phyloP scores from a whole-genome alignment of 148 eudicot genomes.

The Oxyria digyna region DNA sequence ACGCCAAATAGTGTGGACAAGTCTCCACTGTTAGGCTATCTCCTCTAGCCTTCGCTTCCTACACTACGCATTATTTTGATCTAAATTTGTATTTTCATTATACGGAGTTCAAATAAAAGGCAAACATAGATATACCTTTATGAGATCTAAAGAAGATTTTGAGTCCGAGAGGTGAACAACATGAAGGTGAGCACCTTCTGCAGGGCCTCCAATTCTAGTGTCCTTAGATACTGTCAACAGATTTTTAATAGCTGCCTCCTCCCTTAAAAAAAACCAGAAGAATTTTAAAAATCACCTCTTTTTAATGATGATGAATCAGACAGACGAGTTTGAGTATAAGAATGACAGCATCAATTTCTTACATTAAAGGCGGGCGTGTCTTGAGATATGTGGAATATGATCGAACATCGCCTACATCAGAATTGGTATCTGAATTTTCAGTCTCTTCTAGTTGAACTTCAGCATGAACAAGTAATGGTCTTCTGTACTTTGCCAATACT shows the following conservation, averaged over 20 bases:
- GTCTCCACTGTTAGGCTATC: constrained; percentile 90
- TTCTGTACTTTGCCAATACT: constrained; percentile 64
- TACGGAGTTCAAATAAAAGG: not conserved
- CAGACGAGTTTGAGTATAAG: not conserved
- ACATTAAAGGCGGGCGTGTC: constrained; percentile 89
- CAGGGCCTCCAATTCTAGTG: constrained; percentile 64
- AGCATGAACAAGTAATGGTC: constrained; percentile 94
- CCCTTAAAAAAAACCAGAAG: constrained; percentile 32
- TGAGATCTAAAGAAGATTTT: constrained; percentile 60
- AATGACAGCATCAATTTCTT: constrained; percentile 4
- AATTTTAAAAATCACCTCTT: not conserved
- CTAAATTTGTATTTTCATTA: not conserved
- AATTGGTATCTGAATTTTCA: constrained; percentile 18
- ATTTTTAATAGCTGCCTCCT: constrained; percentile 73
- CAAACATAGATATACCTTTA: constrained; percentile 38
- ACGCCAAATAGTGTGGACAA: constrained; percentile 89
- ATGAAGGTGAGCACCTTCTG: constrained; percentile 98
- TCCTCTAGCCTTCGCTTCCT: constrained; percentile 85
- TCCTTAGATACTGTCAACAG: constrained; percentile 53
- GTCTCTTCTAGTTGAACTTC: constrained; percentile 45
- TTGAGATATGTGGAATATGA: constrained; percentile 72
- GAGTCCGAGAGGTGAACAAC: constrained; percentile 90
- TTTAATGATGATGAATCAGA: not conserved
- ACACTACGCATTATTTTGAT: too few relatives aligned
- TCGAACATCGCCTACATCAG: constrained; percentile 32